These are phyloP conservation scores for Diospyros lotus DNA, from an alignment of 148 eudicot genomes.

Conservation along the genomic window DNA sequence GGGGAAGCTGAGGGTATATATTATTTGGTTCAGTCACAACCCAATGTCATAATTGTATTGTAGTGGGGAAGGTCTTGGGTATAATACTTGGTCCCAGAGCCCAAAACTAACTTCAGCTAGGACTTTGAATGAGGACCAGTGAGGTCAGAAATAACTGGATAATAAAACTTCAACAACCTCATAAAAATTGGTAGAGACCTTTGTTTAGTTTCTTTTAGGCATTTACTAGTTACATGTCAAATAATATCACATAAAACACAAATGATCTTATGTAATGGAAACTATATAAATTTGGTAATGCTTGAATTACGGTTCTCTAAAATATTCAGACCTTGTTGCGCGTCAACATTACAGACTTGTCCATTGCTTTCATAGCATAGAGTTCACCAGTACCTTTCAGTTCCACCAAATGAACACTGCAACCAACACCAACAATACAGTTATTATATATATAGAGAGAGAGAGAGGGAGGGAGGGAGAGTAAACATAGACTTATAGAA, in stretches of 20 bases:
- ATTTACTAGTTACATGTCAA: background rate
- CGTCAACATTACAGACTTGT: conserved; percentile 79
- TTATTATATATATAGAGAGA: background rate
- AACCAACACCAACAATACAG: conserved; percentile 16
- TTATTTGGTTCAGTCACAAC: too few relatives aligned
- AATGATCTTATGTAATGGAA: background rate
- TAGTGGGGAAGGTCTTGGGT: too few relatives aligned
- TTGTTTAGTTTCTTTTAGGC: background rate
- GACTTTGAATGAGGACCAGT: too few relatives aligned
- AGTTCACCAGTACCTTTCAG: conserved; percentile 73
- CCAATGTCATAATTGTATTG: too few relatives aligned
- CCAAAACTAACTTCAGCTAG: too few relatives aligned
- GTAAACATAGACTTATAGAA: too few relatives aligned
- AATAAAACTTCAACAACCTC: too few relatives aligned
- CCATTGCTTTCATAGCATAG: conserved; percentile 99
- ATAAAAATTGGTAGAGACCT: background rate
- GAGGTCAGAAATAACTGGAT: too few relatives aligned
- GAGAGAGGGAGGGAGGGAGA: too few relatives aligned
- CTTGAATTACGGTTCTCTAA: background rate
- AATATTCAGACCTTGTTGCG: conserved; percentile 77
- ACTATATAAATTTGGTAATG: background rate
- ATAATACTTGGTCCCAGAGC: too few relatives aligned
- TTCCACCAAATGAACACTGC: conserved; percentile 98
- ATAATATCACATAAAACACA: background rate
- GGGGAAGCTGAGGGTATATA: too few relatives aligned